Conservation (phyloP, 768 basidiomycete genomes). For the Lactifluus pinguis region DNA sequence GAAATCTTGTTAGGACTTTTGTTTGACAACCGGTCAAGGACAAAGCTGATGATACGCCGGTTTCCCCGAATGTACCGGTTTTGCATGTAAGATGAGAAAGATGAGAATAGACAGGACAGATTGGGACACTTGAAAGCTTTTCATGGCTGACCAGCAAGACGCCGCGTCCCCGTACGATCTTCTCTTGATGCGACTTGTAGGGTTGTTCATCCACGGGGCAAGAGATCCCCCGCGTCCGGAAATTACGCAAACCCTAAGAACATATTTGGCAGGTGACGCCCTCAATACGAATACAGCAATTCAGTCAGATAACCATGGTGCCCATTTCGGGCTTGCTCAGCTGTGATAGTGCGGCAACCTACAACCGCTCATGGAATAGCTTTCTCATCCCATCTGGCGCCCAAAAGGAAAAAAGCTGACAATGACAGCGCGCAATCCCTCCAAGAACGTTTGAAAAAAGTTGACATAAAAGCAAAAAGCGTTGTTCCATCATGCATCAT, state of each 20-base stretch:
- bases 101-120: neutral
- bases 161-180: constrained; percentile 2
- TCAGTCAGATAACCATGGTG: neutral
- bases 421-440: neutral
- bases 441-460: neutral
- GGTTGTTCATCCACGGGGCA: neutral
- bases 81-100: neutral
- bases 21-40: neutral
- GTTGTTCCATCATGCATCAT: neutral
- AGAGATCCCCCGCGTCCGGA: neutral
- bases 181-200: neutral
- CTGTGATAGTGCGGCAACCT: constrained; percentile 4
- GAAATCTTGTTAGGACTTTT: neutral
- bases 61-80: neutral
- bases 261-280: neutral
- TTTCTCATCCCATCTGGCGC: neutral
- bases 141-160: neutral
- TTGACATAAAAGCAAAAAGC: too few species aligned
- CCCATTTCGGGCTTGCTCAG: constrained; percentile 5
- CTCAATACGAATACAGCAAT: neutral
- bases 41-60: neutral
- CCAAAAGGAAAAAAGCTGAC: neutral
- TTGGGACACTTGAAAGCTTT: neutral
- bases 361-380: neutral
- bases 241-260: neutral